Percentiles rank a stretch among this genome's conserved stretches.
Evolutionary conservation across 805 yeast species (phyloP).

Genomic region (Starmerella riodocensis): DNA sequence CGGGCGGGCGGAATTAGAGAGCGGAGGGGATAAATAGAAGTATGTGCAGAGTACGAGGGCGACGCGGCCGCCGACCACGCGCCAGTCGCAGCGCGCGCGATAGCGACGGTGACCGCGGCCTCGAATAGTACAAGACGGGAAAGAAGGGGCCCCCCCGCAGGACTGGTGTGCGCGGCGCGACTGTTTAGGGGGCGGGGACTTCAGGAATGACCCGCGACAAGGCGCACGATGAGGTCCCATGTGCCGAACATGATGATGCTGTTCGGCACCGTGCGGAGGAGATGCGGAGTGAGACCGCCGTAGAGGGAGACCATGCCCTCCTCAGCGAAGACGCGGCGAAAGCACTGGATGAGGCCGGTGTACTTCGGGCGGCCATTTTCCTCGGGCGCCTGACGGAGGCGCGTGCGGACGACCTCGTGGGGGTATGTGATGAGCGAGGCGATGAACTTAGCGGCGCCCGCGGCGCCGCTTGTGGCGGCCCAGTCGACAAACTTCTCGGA

Average conservation of each 20-base stretch:
- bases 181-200: neutral
- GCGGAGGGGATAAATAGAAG: too few species aligned
- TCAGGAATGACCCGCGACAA: constrained; percentile 2
- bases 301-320: constrained; percentile 90
- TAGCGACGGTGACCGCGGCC: too few species aligned
- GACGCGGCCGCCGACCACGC: too few species aligned
- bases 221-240: constrained; percentile 72
- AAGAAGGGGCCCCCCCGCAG: too few species aligned
- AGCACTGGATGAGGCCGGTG: constrained; percentile 79
- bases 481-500: constrained; percentile 67
- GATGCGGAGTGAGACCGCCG: constrained; percentile 95
- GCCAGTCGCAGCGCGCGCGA: too few species aligned
- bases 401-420: constrained; percentile 91
- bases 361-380: constrained; percentile 73
- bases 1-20: too few species aligned
- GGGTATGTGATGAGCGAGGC: constrained; percentile 93
- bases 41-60: too few species aligned
- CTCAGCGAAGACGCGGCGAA: constrained; percentile 70
- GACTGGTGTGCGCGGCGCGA: too few species aligned
- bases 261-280: constrained; percentile 93
- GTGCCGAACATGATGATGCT: constrained; percentile 98
- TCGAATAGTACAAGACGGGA: too few species aligned
- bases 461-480: constrained; percentile 94
- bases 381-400: constrained; percentile 87
- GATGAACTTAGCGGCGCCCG: constrained; percentile 87